These are phyloP conservation scores for Geranium brycei DNA, from an alignment of 345 rosid species.

Conservation along the genomic window DNA sequence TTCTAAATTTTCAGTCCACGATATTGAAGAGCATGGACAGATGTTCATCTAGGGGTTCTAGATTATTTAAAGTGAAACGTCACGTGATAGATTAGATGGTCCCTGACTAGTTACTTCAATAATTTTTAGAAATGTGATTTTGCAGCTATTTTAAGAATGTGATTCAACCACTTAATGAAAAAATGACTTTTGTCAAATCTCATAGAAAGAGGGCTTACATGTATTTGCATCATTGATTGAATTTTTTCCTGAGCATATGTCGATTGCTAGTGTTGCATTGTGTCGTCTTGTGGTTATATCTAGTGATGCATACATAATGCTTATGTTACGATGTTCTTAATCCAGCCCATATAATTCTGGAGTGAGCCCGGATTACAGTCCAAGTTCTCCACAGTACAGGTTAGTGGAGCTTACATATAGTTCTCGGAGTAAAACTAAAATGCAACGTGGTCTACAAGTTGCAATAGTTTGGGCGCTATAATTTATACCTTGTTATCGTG, in stretches of 20 bases:
- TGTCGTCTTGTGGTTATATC: neutral
- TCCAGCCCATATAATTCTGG: constrained; percentile 68
- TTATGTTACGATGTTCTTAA: neutral
- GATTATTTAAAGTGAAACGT: neutral
- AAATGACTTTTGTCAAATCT: too few relatives aligned
- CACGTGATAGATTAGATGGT: neutral
- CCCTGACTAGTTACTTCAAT: neutral
- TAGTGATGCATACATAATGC: neutral
- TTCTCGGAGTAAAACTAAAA: neutral
- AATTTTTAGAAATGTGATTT: neutral
- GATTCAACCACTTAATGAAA: too few relatives aligned
- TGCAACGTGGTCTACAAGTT: neutral
- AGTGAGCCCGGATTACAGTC: constrained; percentile 64
- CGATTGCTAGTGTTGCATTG: neutral
- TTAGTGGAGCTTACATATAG: constrained; percentile 6
- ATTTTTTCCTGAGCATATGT: too few relatives aligned
- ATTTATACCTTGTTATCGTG: constrained; percentile 5
- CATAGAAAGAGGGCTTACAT: neutral
- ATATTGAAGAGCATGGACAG: neutral
- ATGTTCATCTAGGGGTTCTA: too few relatives aligned
- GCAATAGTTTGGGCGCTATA: neutral
- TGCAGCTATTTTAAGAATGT: neutral
- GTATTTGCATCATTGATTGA: neutral
- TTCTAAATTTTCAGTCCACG: neutral
- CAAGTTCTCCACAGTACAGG: constrained; percentile 61